phyloP scores from a whole-genome alignment of 2,329 filamentous ascomycete species.

The Pestalotiopsis sp. region DNA sequence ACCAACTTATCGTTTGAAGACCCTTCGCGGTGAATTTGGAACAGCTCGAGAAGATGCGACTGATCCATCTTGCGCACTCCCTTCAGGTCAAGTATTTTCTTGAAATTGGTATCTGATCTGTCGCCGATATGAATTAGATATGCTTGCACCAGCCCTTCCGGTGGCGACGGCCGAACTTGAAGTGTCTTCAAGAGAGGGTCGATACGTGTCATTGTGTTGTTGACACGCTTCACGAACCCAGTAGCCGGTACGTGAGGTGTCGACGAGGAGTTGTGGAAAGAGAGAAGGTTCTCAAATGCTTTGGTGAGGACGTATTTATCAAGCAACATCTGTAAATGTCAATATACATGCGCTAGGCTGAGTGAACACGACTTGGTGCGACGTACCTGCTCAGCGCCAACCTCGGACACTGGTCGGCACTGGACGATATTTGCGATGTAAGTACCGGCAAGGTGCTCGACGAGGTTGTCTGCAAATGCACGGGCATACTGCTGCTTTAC shows the following conservation, averaged over 20 bases:
- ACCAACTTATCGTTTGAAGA: constrained; percentile 71
- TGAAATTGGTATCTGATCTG: constrained; percentile 91
- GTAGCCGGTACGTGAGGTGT: constrained; percentile 46
- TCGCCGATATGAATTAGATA: constrained; percentile 98
- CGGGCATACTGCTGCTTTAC: constrained; percentile 92
- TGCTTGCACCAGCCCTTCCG: constrained; percentile 92
- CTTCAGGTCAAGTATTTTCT: constrained; percentile 94
- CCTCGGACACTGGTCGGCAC: constrained; percentile 89
- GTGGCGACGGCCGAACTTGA: constrained; percentile 87
- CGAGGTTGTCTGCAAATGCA: constrained; percentile 94
- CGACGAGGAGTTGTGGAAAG: constrained; percentile 56
- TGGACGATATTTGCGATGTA: constrained; percentile 86
- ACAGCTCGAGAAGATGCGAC: constrained; percentile 81
- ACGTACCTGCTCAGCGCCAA: constrained; percentile 84
- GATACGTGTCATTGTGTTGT: constrained; percentile 80
- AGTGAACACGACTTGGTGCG: background rate
- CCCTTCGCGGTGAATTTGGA: constrained; percentile 77
- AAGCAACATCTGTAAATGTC: constrained; percentile 75
- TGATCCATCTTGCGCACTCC: constrained; percentile 87
- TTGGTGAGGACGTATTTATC: constrained; percentile 92
- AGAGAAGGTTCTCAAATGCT: constrained; percentile 72
- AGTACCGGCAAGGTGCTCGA: constrained; percentile 79
- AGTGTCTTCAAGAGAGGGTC: constrained; percentile 95
- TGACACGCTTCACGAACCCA: constrained; percentile 84
- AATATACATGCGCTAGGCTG: constrained; percentile 16